These are phyloP conservation scores for Choiromyces venosus DNA, from an alignment of 495 filamentous ascomycete species.

Conservation along the genomic window DNA sequence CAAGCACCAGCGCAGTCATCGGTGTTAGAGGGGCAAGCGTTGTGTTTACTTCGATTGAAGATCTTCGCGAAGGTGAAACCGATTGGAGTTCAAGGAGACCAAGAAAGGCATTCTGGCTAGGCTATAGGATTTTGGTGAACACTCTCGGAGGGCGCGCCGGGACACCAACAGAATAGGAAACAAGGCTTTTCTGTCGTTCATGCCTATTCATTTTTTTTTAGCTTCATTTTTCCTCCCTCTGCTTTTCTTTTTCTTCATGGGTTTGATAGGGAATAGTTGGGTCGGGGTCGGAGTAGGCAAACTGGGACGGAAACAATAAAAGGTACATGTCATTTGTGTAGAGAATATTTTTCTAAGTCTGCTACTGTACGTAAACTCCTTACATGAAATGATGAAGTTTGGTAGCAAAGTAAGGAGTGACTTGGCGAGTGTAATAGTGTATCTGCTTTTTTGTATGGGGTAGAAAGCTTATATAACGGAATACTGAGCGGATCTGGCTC, in stretches of 20 bases:
- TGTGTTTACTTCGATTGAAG: constrained; percentile 70
- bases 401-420: not conserved
- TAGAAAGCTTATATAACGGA: not conserved
- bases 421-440: not conserved
- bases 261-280: constrained; percentile 3
- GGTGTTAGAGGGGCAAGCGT: constrained; percentile 87
- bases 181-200: not conserved
- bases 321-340: not conserved
- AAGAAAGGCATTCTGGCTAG: constrained; percentile 78
- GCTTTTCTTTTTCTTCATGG: constrained; percentile 1
- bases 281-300: not conserved
- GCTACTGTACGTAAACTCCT: not conserved
- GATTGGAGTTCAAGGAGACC: constrained; percentile 89
- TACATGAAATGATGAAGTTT: not conserved
- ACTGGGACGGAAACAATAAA: not conserved
- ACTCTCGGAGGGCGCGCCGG: constrained; percentile 61
- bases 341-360: not conserved
- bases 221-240: constrained; percentile 2
- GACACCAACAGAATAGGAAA: constrained; percentile 12
- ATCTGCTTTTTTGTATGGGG: not conserved
- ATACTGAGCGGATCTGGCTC: not conserved
- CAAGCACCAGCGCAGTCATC: constrained; percentile 66
- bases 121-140: constrained; percentile 74
- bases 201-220: not conserved
- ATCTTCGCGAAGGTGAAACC: constrained; percentile 70